Conservation (phyloP, 2,329 filamentous ascomycete genomes). For the Raffaelea albimanens region DNA sequence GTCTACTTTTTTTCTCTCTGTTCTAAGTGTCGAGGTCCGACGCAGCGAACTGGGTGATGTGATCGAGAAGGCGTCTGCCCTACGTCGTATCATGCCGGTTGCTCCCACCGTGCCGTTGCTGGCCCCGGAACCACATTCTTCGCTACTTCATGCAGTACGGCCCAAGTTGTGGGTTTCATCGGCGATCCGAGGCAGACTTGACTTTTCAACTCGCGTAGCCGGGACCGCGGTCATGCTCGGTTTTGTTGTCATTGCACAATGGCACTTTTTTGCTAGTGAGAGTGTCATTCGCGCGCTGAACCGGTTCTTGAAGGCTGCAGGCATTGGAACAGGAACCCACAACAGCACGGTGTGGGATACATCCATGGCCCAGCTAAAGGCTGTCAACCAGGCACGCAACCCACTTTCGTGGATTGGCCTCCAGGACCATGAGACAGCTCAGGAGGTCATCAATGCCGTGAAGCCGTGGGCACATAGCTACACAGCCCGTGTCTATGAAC, state of each 20-base stretch:
- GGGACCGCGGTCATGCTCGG: constrained; percentile 64
- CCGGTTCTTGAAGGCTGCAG: constrained; percentile 19
- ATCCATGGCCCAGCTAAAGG: constrained; percentile 37
- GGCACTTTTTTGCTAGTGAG: constrained; percentile 63
- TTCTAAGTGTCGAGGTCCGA: constrained; percentile 70
- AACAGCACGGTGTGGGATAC: constrained; percentile 15
- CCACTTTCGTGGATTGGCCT: constrained; percentile 67
- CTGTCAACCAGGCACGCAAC: constrained; percentile 66
- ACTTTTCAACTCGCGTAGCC: constrained; percentile 64
- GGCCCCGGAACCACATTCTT: background rate
- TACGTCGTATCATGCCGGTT: constrained; percentile 11
- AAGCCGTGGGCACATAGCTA: constrained; percentile 65
- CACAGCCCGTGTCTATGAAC: constrained; percentile 64
- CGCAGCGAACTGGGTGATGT: constrained; percentile 68
- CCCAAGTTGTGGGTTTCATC: constrained; percentile 50
- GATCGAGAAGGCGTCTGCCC: constrained; percentile 42
- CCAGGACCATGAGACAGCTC: constrained; percentile 70
- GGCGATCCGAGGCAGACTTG: constrained; percentile 53
- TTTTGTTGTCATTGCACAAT: constrained; percentile 65
- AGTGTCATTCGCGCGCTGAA: constrained; percentile 28
- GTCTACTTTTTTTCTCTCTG: constrained; percentile 70
- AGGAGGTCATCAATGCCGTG: constrained; percentile 66
- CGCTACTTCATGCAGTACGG: background rate
- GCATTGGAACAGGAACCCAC: constrained; percentile 6
- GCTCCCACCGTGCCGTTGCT: background rate